phyloP scores from a whole-genome alignment of 495 filamentous ascomycete species.

The Niebla homalea region DNA sequence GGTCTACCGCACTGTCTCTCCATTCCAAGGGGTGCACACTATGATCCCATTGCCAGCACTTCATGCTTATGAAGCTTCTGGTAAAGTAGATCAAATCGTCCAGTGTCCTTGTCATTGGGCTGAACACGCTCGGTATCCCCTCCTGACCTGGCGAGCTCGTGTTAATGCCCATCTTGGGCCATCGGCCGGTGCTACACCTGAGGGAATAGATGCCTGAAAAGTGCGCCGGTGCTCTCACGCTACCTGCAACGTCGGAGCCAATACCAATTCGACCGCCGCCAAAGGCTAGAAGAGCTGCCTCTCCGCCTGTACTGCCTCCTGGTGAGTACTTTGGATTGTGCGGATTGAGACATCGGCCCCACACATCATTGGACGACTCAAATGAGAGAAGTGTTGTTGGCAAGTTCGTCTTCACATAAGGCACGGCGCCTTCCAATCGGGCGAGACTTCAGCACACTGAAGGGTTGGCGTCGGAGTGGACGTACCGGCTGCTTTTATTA shows the following conservation, averaged over 20 bases:
- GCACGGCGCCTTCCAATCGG: conserved; percentile 43
- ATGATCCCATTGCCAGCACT: conserved; percentile 87
- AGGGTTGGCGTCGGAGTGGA: background rate
- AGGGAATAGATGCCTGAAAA: conserved; percentile 84
- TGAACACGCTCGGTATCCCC: conserved; percentile 78
- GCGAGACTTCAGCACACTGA: background rate
- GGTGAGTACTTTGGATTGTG: conserved; percentile 75
- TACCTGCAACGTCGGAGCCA: conserved; percentile 88
- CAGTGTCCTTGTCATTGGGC: conserved; percentile 84
- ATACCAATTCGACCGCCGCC: conserved; percentile 86
- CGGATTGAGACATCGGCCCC: conserved; percentile 73
- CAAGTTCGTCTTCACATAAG: conserved; percentile 92
- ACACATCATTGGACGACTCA: conserved; percentile 83
- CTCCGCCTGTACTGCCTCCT: conserved; percentile 84
- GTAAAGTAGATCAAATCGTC: conserved; percentile 78
- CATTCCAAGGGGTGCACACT: conserved; percentile 75
- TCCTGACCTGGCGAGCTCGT: conserved; percentile 95
- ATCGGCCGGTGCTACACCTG: conserved; percentile 85
- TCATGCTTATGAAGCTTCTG: conserved; percentile 53
- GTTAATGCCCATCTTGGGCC: conserved; percentile 72
- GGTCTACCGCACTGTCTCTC: conserved; percentile 45
- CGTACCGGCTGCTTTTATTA: conserved; percentile 76
- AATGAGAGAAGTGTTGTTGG: conserved; percentile 86
- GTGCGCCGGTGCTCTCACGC: conserved; percentile 77
- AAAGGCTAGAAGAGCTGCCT: conserved; percentile 70